phyloP scores from a whole-genome alignment of 805 yeast species.

The Cyberlindnera meyerae region DNA sequence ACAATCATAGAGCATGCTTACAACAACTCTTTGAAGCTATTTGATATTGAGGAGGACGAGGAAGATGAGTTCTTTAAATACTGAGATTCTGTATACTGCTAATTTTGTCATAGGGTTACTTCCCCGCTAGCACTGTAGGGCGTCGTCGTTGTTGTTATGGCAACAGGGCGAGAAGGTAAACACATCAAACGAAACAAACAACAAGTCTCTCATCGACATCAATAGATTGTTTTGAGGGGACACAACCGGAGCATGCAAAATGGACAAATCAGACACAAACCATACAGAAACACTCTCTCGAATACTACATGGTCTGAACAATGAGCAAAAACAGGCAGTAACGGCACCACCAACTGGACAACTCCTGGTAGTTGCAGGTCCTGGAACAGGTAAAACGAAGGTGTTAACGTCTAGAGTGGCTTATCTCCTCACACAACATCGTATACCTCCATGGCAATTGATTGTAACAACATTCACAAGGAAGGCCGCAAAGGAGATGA shows the following conservation, averaged over 20 bases:
- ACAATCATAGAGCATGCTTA: slow-evolving; percentile 46
- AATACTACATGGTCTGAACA: slow-evolving; percentile 29
- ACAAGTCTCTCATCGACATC: neutral
- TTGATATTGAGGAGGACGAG: slow-evolving; percentile 28
- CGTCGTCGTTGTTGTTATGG: neutral
- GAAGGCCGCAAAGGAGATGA: slow-evolving; percentile 86
- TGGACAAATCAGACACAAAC: neutral
- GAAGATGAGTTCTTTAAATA: slow-evolving; percentile 17
- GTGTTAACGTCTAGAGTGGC: slow-evolving; percentile 80
- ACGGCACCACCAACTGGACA: slow-evolving; percentile 35
- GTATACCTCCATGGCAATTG: slow-evolving; percentile 54
- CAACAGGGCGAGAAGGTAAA: neutral
- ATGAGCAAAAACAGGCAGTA: slow-evolving; percentile 42
- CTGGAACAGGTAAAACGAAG: slow-evolving; percentile 71
- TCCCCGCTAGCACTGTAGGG: too few species aligned
- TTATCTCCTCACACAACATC: slow-evolving; percentile 47
- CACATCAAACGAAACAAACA: neutral
- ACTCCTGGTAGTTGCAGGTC: slow-evolving; percentile 57
- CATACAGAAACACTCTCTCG: neutral
- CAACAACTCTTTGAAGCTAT: slow-evolving; percentile 45
- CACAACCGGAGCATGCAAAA: neutral
- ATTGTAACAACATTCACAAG: slow-evolving; percentile 91
- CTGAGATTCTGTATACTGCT: too few species aligned
- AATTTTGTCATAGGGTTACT: too few species aligned
- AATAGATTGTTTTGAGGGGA: neutral